Percentiles rank a stretch among this genome's conserved stretches.
Evolutionary conservation across 2,329 filamentous ascomycete species (phyloP).

Genomic region (Botrytis sinoallii): DNA sequence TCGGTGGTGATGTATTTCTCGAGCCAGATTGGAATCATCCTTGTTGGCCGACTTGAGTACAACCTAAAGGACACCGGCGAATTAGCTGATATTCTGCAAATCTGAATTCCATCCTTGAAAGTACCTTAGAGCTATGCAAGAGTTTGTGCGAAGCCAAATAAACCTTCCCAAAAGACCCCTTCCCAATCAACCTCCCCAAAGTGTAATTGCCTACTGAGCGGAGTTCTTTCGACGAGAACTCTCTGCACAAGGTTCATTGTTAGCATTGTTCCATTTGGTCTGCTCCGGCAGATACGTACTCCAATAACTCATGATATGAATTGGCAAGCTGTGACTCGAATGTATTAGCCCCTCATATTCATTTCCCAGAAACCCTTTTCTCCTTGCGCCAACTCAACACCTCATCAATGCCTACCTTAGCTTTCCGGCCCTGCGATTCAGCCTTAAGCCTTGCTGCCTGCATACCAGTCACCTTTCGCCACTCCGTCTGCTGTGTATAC

Average conservation of each 20-base stretch:
- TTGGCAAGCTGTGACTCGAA: conserved; percentile 74
- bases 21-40: conserved; percentile 89
- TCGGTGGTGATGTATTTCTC: conserved; percentile 97
- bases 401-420: conserved; percentile 47
- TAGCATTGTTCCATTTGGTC: conserved; percentile 22
- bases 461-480: conserved; percentile 39
- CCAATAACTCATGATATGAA: conserved; percentile 93
- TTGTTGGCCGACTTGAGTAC: conserved; percentile 98
- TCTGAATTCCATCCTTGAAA: conserved; percentile 27
- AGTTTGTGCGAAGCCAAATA: conserved; percentile 96
- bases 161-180: conserved; percentile 97
- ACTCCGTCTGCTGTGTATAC: conserved; percentile 34
- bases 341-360: conserved; percentile 28
- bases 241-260: conserved; percentile 52
- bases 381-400: conserved; percentile 19
- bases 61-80: conserved; percentile 55
- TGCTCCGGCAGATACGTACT: conserved; percentile 57
- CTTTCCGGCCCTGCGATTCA: conserved; percentile 59
- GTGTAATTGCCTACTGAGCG: conserved; percentile 93
- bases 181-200: conserved; percentile 87
- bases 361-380: conserved; percentile 24
- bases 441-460: conserved; percentile 53
- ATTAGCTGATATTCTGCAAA: conserved; percentile 22
- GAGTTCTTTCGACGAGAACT: conserved; percentile 90
- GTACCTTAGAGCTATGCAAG: conserved; percentile 94